Percentiles rank a stretch among this genome's conserved stretches.
These are phyloP conservation scores for Melanogaster broomeanus DNA, from an alignment of 768 basidiomycete species.

Conservation along the genomic window DNA sequence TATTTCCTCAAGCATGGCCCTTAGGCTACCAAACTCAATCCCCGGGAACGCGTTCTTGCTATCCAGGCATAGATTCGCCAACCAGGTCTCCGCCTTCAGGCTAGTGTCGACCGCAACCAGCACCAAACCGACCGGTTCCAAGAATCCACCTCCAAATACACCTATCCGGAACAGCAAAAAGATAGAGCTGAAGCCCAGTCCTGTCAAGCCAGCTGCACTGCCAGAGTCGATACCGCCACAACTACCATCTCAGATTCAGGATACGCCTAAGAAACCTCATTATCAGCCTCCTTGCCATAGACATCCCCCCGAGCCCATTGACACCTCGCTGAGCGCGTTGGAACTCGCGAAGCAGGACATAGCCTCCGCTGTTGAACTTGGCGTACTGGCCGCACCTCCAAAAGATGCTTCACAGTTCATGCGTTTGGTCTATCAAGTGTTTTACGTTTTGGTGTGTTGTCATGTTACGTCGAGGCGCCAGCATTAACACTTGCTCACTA, in stretches of 20 bases:
- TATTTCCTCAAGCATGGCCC: not conserved
- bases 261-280: slow-evolving; percentile 25
- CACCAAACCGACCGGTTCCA: slow-evolving; percentile 19
- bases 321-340: slow-evolving; percentile 34
- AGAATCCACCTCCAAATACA: slow-evolving; percentile 25
- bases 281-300: slow-evolving; percentile 26
- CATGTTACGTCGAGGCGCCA: not conserved
- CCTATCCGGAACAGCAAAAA: slow-evolving; percentile 41
- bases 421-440: slow-evolving; percentile 50
- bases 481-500: not conserved
- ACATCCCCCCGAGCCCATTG: slow-evolving; percentile 18
- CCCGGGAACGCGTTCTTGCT: not conserved
- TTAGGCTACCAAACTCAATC: too few species aligned
- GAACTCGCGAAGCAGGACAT: slow-evolving; percentile 64
- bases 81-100: slow-evolving; percentile 8
- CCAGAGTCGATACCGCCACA: slow-evolving; percentile 17
- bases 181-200: slow-evolving; percentile 65
- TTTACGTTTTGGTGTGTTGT: slow-evolving; percentile 44
- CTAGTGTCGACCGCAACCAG: slow-evolving; percentile 30
- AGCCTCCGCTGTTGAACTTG: slow-evolving; percentile 63
- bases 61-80: slow-evolving; percentile 1
- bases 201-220: slow-evolving; percentile 46
- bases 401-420: slow-evolving; percentile 60
- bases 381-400: slow-evolving; percentile 68
- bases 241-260: slow-evolving; percentile 21